Conservation (phyloP, 1,284 basidiomycete genomes). For the Cryptococcus jaspeensis region DNA sequence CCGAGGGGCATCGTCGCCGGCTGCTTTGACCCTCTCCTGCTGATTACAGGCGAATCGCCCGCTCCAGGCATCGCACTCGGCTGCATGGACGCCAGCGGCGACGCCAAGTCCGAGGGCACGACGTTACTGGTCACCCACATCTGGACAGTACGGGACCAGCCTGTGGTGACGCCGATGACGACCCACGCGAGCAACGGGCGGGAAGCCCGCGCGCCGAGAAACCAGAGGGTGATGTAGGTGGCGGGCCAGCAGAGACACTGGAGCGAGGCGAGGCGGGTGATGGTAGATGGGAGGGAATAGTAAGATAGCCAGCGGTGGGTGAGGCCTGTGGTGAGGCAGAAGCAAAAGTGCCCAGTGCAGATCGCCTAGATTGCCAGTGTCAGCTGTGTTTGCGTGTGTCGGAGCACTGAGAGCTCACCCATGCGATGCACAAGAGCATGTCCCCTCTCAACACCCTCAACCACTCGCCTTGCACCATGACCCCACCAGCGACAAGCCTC, state of each 20-base stretch:
- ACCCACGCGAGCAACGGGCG: conserved; percentile 51
- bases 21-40: background rate
- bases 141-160: conserved; percentile 46
- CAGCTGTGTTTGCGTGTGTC: background rate
- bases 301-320: conserved; percentile 52
- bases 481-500: conserved; percentile 32
- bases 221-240: conserved; percentile 49
- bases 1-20: conserved; percentile 3
- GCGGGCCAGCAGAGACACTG: conserved; percentile 54
- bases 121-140: conserved; percentile 55
- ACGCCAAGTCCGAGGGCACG: conserved; percentile 16
- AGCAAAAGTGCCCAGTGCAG: conserved; percentile 51
- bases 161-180: conserved; percentile 52
- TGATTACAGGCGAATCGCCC: background rate
- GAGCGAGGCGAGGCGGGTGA: conserved; percentile 51
- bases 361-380: conserved; percentile 35
- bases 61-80: background rate
- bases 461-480: conserved; percentile 27
- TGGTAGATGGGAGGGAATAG: conserved; percentile 50
- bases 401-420: conserved; percentile 29
- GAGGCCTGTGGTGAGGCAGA: conserved; percentile 51
- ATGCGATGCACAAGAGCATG: conserved; percentile 40
- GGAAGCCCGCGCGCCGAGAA: conserved; percentile 37
- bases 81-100: background rate
- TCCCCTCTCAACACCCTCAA: conserved; percentile 30